A percentile compares a stretch with the other conserved stretches of the same genome.
These are phyloP conservation scores for Amphicarpaea edgeworthii DNA, from an alignment of 306 rosid species.

Conservation along the genomic window DNA sequence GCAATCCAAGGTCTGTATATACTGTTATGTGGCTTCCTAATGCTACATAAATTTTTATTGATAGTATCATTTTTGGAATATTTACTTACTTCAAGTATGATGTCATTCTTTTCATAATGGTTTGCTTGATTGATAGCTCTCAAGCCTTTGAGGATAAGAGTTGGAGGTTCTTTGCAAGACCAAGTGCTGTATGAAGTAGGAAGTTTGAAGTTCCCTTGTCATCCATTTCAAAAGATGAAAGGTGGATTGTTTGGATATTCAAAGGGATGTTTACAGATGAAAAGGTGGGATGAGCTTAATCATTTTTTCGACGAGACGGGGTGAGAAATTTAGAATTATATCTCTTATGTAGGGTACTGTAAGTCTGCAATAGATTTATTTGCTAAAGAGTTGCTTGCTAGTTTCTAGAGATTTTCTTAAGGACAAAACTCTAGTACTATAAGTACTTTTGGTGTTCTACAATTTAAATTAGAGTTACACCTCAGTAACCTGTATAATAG, in stretches of 20 bases:
- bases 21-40: slow-evolving; percentile 26
- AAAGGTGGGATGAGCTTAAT: slow-evolving; percentile 94
- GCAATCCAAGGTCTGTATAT: slow-evolving; percentile 78
- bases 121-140: slow-evolving; percentile 73
- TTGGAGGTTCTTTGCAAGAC: slow-evolving; percentile 98
- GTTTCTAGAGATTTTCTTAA: slow-evolving; percentile 7
- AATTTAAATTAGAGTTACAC: background rate
- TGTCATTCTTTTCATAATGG: slow-evolving; percentile 46
- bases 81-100: slow-evolving; percentile 28
- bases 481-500: background rate
- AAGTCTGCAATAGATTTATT: slow-evolving; percentile 4
- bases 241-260: slow-evolving; percentile 88
- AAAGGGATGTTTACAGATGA: slow-evolving; percentile 87
- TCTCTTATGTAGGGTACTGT: slow-evolving; percentile 25
- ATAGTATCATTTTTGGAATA: slow-evolving; percentile 28
- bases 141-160: slow-evolving; percentile 87
- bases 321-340: slow-evolving; percentile 59
- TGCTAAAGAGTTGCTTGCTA: slow-evolving; percentile 14
- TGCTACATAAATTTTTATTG: slow-evolving; percentile 14
- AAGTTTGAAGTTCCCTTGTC: slow-evolving; percentile 73
- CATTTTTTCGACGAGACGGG: slow-evolving; percentile 76
- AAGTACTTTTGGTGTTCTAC: background rate
- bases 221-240: slow-evolving; percentile 72
- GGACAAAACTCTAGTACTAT: background rate
- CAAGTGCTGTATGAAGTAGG: slow-evolving; percentile 81